These are phyloP conservation scores for Galeopsis tetrahit DNA, from an alignment of 257 asterid species.

Conservation along the genomic window DNA sequence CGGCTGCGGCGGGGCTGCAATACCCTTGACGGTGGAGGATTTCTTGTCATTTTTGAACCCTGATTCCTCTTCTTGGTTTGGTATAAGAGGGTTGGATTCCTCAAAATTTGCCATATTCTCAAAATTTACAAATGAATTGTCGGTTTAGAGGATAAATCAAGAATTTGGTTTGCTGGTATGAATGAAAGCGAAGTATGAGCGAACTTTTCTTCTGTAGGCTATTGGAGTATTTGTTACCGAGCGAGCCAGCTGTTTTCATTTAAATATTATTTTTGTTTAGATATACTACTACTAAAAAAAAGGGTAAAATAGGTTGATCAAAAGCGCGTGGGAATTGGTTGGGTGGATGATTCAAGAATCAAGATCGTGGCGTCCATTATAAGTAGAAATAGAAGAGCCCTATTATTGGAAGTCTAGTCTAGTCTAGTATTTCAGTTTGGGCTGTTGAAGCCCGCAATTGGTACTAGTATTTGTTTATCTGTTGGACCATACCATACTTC, in stretches of 20 bases:
- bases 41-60: slow-evolving; percentile 39
- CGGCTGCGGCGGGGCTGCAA: slow-evolving; percentile 35
- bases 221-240: not conserved
- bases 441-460: too few relatives aligned
- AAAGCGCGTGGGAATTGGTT: too few relatives aligned
- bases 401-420: too few relatives aligned
- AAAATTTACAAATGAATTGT: not conserved
- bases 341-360: too few relatives aligned
- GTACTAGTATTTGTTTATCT: too few relatives aligned
- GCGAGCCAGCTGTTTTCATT: slow-evolving; percentile 19
- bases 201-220: not conserved
- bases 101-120: slow-evolving; percentile 55
- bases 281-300: too few relatives aligned
- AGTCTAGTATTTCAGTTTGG: too few relatives aligned
- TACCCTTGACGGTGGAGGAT: slow-evolving; percentile 34
- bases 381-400: too few relatives aligned
- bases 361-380: too few relatives aligned
- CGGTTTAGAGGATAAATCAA: slow-evolving; percentile 22
- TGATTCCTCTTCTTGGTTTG: slow-evolving; percentile 45
- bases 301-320: too few relatives aligned
- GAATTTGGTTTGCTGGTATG: not conserved
- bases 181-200: not conserved
- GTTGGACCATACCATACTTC: too few relatives aligned
- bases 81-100: slow-evolving; percentile 73
- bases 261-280: not conserved